Evolutionary conservation across 2,329 filamentous ascomycete genomes (phyloP), one percentile per base, ranked within the genome.

Genomic region (Hirsutella rhossiliensis): DNA sequence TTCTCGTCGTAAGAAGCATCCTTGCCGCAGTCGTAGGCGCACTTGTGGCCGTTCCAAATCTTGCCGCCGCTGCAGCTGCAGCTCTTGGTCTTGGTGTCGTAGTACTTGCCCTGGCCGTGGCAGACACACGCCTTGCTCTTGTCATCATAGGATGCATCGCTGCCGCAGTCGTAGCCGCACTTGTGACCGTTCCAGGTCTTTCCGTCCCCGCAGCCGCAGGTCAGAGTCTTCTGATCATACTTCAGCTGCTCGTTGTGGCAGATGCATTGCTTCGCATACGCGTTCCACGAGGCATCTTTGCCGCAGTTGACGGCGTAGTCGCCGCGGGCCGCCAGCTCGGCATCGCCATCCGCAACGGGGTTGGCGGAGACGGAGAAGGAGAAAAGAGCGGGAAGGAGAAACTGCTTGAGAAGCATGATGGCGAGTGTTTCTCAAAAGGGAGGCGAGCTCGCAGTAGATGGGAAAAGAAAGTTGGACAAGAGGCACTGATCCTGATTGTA

Each of bases 11-110:
- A 44, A 11, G 12, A 11, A 4, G 43, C 37, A 19, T 44, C 43
- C 38, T 41, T 44, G n/a, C 43, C 43, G 23, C 43, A 44, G 28
- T 40, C 43, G 27, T 36, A 29, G 19, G 29, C 29, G 13, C 38
- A 40, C 3, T 18, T 13, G 8, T 28, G 23, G 23, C 41, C 32
- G 17, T 37, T 43, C 41, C 41, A 43, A 2, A 12, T 23, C 15
- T 34, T 27, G 2, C 41, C 41, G 8, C 17, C 34, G n/a, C 32
- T 17, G 15, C 41, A 43, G 32, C 19, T 18, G 41, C 41, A 43
- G 4, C 17, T 20, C 32, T 43, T 43, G 29, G 29, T 7, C 9
- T 34, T n/a, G 7, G 2, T 5, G 23, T 42, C 29, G 15, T 12
- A 42, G 1, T 23, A 1, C 40, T 32, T 42, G 31, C 29, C 40